Percentiles rank a stretch among this genome's conserved stretches.
phyloP scores from a whole-genome alignment of 768 basidiomycete species.

The Leccinum arenicola region DNA sequence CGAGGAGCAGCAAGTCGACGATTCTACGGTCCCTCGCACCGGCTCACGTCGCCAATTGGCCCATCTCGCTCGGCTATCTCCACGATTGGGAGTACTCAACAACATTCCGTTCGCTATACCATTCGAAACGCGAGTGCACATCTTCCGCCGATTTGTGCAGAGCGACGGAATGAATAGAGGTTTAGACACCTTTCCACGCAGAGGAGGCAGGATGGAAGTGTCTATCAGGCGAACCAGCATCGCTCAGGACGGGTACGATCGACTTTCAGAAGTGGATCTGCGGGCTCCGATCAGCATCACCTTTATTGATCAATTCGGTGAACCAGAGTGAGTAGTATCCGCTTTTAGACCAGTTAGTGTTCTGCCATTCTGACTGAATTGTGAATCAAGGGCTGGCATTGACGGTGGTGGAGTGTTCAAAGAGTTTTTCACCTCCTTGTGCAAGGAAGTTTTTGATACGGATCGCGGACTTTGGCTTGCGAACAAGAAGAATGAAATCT shows the following conservation, averaged over 20 bases:
- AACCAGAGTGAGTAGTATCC: conserved; percentile 63
- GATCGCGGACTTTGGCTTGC: conserved; percentile 92
- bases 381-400: conserved; percentile 67
- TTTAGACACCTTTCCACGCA: conserved; percentile 14
- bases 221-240: conserved; percentile 63
- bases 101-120: conserved; percentile 96
- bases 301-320: conserved; percentile 90
- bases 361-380: conserved; percentile 1
- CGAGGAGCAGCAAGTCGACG: conserved; percentile 60
- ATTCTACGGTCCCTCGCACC: conserved; percentile 21
- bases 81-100: conserved; percentile 86
- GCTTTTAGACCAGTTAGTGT: neutral
- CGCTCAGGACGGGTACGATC: conserved; percentile 89
- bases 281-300: conserved; percentile 83
- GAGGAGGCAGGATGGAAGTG: conserved; percentile 22
- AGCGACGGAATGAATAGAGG: conserved; percentile 47
- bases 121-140: conserved; percentile 85
- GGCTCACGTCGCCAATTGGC: conserved; percentile 70
- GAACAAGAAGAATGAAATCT: conserved; percentile 89
- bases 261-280: conserved; percentile 71
- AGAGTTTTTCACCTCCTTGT: conserved; percentile 91
- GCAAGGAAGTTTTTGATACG: conserved; percentile 93
- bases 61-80: conserved; percentile 53
- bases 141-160: conserved; percentile 81
- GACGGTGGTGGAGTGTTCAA: conserved; percentile 98